phyloP scores from a whole-genome alignment of 768 basidiomycete species.

The Tylopilus sp. region DNA sequence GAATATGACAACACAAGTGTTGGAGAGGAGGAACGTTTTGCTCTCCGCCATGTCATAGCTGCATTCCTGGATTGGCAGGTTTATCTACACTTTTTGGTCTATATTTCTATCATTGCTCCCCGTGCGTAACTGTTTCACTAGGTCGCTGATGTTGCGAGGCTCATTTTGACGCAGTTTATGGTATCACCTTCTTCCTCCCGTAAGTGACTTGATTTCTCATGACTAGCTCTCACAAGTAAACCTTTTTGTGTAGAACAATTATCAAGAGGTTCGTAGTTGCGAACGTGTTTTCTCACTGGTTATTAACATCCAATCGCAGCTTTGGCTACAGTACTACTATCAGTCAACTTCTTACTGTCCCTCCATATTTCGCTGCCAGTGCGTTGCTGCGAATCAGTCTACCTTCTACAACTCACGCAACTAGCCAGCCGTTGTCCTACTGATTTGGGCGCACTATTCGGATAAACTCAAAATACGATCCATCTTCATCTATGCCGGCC shows the following conservation, averaged over 20 bases:
- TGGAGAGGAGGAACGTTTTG: conserved; percentile 51
- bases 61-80: conserved; percentile 66
- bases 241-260: conserved; percentile 44
- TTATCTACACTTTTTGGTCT: conserved; percentile 10
- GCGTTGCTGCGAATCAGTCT: conserved; percentile 19
- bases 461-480: conserved; percentile 54
- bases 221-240: neutral
- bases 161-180: conserved; percentile 47
- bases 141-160: neutral
- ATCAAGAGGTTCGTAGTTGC: conserved; percentile 41
- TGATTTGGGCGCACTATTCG: conserved; percentile 53
- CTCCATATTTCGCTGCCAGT: conserved; percentile 65
- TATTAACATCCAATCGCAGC: conserved; percentile 28
- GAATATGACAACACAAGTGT: conserved; percentile 33
- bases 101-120: conserved; percentile 53
- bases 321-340: conserved; percentile 57
- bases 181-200: conserved; percentile 70
- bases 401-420: neutral
- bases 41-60: conserved; percentile 48
- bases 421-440: conserved; percentile 46
- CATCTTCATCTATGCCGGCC: conserved; percentile 54
- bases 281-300: neutral
- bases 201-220: conserved; percentile 33
- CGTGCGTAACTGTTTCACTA: conserved; percentile 38
- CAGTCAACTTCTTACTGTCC: conserved; percentile 64